Percentiles rank a stretch among this genome's conserved stretches.
These are phyloP conservation scores for Crucibulum parvulum DNA, from an alignment of 1,284 basidiomycete species.

Conservation along the genomic window DNA sequence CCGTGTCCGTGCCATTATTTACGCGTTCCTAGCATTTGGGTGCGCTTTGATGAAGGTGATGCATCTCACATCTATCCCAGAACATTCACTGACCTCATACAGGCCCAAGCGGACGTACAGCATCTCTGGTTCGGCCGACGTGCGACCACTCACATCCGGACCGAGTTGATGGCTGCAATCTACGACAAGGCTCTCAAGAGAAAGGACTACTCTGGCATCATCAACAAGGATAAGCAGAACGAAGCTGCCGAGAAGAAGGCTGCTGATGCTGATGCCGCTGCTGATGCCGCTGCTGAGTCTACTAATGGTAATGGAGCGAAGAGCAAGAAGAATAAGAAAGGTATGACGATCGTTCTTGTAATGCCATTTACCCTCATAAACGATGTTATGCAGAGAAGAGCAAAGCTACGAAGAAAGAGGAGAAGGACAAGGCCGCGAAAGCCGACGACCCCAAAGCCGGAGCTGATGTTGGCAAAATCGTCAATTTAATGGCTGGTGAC, in stretches of 20 bases:
- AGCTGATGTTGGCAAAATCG: slow-evolving; percentile 81
- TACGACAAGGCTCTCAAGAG: slow-evolving; percentile 91
- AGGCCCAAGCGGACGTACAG: slow-evolving; percentile 74
- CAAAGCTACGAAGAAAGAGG: slow-evolving; percentile 48
- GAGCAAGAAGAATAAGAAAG: slow-evolving; percentile 37
- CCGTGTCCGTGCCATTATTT: slow-evolving; percentile 67
- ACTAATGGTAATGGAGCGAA: slow-evolving; percentile 34
- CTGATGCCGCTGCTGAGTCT: neutral
- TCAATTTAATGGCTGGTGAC: slow-evolving; percentile 80
- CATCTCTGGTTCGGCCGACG: slow-evolving; percentile 83
- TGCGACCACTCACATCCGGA: slow-evolving; percentile 72
- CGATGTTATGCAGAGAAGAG: slow-evolving; percentile 17
- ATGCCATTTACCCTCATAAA: too few species aligned
- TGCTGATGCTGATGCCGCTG: neutral
- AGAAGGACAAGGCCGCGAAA: slow-evolving; percentile 45
- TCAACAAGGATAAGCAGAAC: slow-evolving; percentile 54
- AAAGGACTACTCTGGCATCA: slow-evolving; percentile 83
- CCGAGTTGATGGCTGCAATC: slow-evolving; percentile 82
- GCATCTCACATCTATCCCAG: neutral
- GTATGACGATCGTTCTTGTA: neutral
- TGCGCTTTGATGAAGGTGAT: slow-evolving; percentile 60
- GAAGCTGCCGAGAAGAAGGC: slow-evolving; percentile 1
- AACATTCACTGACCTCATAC: neutral
- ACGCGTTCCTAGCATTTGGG: slow-evolving; percentile 70
- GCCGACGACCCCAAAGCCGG: slow-evolving; percentile 69